Evolutionary conservation across 352 stramenopile genomes (phyloP), one percentile per base, ranked within the genome.

Genomic region (Hyaloperonospora brassicae): DNA sequence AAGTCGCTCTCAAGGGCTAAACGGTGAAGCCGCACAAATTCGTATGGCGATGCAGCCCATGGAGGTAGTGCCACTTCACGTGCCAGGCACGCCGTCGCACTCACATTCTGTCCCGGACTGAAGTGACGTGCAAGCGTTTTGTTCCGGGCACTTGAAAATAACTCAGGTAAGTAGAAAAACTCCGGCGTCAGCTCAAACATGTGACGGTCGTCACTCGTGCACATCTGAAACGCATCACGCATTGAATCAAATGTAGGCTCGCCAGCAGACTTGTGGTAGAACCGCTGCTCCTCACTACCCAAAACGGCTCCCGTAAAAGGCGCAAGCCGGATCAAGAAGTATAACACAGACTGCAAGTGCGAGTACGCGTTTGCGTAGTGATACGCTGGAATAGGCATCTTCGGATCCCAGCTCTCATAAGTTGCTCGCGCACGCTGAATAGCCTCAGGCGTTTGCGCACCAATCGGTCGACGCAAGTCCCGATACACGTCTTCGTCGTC

Each of bases 1-100:
- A 96, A 96, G 42, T 99, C 96, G 66, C 91, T 98, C 70, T 99
- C 97, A 23, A 99, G 83, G 9, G 97, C 95, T 50, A 97, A 60
- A 9, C 92, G 89, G 66, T 96, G 96, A 45, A 98, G 85, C 21
- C 87, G 84, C 22, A 99, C 91, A 61, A 99, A 99, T 45, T 97
- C 82, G 55, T 98, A 89, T 10, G 93, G 60, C 23, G 92, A 96
- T 5, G 92, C 87, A 8, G 96, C 96, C 97, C 97, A 99, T 22
- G 85, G 88, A 21, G 97, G 97, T 42, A 99, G 74, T 30, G 66
- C 73, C 10, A 99, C 93, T 55, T 97, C 60, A 11, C 67, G 72
- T 25, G 88, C 76, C 21, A 98, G 59, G 3, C 59, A 59, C 9
- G 61, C 50, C 13, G 66, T 66, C 24, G 49, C 50, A 45, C 52